phyloP scores from a whole-genome alignment of 768 basidiomycete species.

The Suillus subluteus region DNA sequence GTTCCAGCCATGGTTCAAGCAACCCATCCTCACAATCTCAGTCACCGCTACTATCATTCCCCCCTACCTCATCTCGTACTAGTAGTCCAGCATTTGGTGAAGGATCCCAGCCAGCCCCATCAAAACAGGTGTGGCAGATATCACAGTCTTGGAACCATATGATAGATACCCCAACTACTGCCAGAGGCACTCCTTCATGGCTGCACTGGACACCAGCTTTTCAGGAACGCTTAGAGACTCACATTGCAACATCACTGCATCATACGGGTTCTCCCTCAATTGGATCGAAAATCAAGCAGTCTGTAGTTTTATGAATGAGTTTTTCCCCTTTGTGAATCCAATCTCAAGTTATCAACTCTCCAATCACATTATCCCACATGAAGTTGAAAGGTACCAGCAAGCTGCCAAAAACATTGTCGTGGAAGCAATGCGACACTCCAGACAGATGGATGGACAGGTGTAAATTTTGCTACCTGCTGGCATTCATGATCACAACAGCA shows the following conservation, averaged over 20 bases:
- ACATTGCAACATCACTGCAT: conserved; percentile 31
- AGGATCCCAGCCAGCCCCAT: neutral
- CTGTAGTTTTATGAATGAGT: too few relatives aligned
- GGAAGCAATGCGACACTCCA: too few relatives aligned
- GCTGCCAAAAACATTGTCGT: too few relatives aligned
- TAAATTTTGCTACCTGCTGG: too few relatives aligned
- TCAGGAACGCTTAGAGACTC: conserved; percentile 5
- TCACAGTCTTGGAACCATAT: neutral
- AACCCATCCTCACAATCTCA: neutral
- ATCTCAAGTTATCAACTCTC: too few relatives aligned
- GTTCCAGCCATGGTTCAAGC: neutral
- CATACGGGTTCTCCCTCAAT: too few relatives aligned
- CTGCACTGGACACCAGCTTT: conserved; percentile 2
- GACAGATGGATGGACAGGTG: too few relatives aligned
- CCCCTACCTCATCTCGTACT: neutral
- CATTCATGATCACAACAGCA: too few relatives aligned
- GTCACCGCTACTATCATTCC: neutral
- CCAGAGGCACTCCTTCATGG: neutral
- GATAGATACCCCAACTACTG: neutral
- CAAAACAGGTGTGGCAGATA: neutral
- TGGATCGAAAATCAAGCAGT: too few relatives aligned
- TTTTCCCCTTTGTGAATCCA: too few relatives aligned
- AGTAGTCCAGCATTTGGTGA: neutral
- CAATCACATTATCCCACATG: too few relatives aligned
- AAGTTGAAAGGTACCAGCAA: too few relatives aligned